phyloP scores from a whole-genome alignment of 257 asterid genomes.

The Solanum medicagineum region DNA sequence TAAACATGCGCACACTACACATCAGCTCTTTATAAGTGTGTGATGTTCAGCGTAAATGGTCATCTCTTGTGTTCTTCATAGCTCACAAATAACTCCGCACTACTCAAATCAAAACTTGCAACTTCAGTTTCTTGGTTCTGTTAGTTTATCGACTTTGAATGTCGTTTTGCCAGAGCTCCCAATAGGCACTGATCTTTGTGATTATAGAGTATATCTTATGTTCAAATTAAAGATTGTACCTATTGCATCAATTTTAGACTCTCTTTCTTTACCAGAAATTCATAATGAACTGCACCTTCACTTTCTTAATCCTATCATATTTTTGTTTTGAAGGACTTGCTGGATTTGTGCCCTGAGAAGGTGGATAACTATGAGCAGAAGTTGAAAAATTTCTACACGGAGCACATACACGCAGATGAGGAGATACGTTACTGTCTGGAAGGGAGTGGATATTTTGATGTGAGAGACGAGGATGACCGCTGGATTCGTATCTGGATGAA shows the following conservation, averaged over 20 bases:
- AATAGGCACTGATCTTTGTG: not conserved
- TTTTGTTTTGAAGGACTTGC: conserved; percentile 42
- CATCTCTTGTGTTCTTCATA: not conserved
- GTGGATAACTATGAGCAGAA: conserved; percentile 69
- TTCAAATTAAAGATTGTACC: not conserved
- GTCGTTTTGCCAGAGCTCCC: not conserved
- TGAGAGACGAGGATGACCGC: conserved; percentile 52
- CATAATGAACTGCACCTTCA: not conserved
- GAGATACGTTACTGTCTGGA: conserved; percentile 76
- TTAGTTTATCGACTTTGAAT: not conserved
- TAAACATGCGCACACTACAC: not conserved
- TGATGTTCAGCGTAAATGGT: not conserved
- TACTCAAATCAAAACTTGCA: too few relatives aligned
- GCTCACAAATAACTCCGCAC: not conserved
- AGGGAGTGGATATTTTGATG: conserved; percentile 78
- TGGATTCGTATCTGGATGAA: conserved; percentile 81
- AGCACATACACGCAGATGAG: conserved; percentile 75
- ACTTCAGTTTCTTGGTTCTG: not conserved
- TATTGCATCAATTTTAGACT: not conserved
- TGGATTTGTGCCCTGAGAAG: conserved; percentile 77
- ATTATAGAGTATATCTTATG: not conserved
- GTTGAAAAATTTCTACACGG: conserved; percentile 66
- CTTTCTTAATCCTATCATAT: not conserved
- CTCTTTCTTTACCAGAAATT: not conserved
- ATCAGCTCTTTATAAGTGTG: not conserved